Base-by-base conservation (phyloP, 495 filamentous ascomycete genomes). In the Xylaria curta region DNA sequence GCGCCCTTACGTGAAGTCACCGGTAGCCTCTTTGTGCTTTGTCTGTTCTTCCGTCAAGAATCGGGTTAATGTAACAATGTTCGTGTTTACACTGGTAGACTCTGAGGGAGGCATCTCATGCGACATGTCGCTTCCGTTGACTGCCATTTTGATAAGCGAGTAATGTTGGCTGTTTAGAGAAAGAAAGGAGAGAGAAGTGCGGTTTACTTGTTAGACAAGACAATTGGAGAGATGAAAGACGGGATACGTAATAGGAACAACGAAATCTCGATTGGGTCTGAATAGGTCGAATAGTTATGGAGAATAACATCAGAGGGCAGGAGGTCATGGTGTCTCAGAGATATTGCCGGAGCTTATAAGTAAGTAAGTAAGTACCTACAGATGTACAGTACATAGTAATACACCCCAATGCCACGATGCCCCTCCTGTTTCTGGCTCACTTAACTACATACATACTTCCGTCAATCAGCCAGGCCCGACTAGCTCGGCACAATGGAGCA, bases 41-140 rank as follows among this genome's bases (percentile, higher is more conserved):
- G 86, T 83, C 83, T 99, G 96, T 81, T 97, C 93, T 86, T 99
- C 96, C 33, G 94, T 98, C 61, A 99, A 88, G 87, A 94, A 97
- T 71, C 96, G 87, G 31, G 96, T 97, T 76, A 99, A 90, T 46
- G 96, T 98, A 76, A 98, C 87, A 74, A 98, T 98, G 76, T 98
- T 90, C 49, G 93, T 97, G 87, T 99, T 97, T 82, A 99, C 89
- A 78, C 92, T 90, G 84, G 97, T 83, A 44, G 78, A 89, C 70
- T 90, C 84, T 38, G 87, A 87, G 19, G 78, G 62, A 40, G 75
- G 74, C 21, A 76, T 54, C 4, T 77, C 70, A 36, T 66, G 67
- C 42, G 51, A 54, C 42, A 53, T 62, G 36, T 73, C 74, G 24
- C 61, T 78, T 53, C 79, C 80, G 69, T 85, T 85, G 60, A 74